These are phyloP conservation scores for Tricholoma flavovirens DNA, from an alignment of 768 basidiomycete species.

Conservation along the genomic window DNA sequence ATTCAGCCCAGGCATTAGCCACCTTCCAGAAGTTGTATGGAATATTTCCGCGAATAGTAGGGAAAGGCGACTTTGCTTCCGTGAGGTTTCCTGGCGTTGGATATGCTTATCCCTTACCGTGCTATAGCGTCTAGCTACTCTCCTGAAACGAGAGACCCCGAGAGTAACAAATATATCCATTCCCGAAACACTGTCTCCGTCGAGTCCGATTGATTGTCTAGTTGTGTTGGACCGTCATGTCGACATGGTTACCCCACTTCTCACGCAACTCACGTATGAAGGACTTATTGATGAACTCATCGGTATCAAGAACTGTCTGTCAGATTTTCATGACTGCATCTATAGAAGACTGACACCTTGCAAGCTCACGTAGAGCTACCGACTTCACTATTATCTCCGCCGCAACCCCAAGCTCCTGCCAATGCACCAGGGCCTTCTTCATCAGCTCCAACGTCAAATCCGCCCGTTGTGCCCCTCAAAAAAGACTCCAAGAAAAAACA, in stretches of 20 bases:
- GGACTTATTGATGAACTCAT: constrained; percentile 92
- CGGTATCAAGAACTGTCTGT: constrained; percentile 83
- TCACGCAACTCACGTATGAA: constrained; percentile 95
- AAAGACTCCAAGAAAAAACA: constrained; percentile 90
- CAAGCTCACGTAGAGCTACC: constrained; percentile 80
- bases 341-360: neutral
- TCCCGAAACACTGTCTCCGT: constrained; percentile 37
- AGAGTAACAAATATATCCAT: constrained; percentile 31
- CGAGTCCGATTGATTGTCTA: constrained; percentile 73
- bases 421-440: constrained; percentile 36
- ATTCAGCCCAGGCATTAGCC: constrained; percentile 82
- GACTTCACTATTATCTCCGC: constrained; percentile 57
- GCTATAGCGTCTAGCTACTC: constrained; percentile 64
- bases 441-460: constrained; percentile 30
- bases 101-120: constrained; percentile 1
- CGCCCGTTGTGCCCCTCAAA: constrained; percentile 46
- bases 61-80: constrained; percentile 86
- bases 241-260: constrained; percentile 92
- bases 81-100: constrained; percentile 32
- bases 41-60: constrained; percentile 85
- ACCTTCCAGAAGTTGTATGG: constrained; percentile 82
- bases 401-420: constrained; percentile 34
- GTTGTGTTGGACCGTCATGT: constrained; percentile 86
- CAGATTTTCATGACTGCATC: neutral
- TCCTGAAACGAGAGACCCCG: constrained; percentile 57